phyloP scores from a whole-genome alignment of 176 grass and related monocot genomes.

The Carex myosuroides region DNA sequence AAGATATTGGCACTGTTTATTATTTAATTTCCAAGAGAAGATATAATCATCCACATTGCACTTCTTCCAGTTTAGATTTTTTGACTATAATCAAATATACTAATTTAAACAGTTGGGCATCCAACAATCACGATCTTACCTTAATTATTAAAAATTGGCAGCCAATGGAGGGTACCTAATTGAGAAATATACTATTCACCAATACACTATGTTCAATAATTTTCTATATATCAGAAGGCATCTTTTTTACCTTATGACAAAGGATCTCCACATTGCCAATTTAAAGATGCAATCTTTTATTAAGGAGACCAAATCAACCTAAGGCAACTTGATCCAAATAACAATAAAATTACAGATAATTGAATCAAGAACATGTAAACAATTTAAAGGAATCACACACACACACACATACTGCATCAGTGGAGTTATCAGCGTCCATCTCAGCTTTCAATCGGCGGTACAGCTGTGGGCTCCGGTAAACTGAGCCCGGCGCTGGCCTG shows the following conservation, averaged over 20 bases:
- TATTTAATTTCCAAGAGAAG: slow-evolving; percentile 13
- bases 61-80: neutral
- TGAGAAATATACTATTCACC: slow-evolving; percentile 13
- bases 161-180: neutral
- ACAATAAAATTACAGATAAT: slow-evolving; percentile 19
- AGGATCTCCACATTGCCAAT: slow-evolving; percentile 18
- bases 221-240: slow-evolving; percentile 25
- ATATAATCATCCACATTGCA: neutral
- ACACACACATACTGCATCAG: slow-evolving; percentile 56
- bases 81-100: slow-evolving; percentile 10
- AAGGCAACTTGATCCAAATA: slow-evolving; percentile 21
- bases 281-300: slow-evolving; percentile 13
- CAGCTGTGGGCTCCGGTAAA: slow-evolving; percentile 88
- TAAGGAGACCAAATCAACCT: slow-evolving; percentile 27
- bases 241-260: neutral
- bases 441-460: slow-evolving; percentile 60
- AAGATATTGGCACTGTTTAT: slow-evolving; percentile 10
- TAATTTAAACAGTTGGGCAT: slow-evolving; percentile 12
- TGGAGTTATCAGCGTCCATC: slow-evolving; percentile 88
- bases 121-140: neutral
- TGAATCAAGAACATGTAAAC: slow-evolving; percentile 22
- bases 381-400: slow-evolving; percentile 21
- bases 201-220: neutral
- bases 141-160: slow-evolving; percentile 21
- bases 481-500: slow-evolving; percentile 57